Percentiles rank a stretch among this genome's conserved stretches.
phyloP scores from a whole-genome alignment of 2,329 filamentous ascomycete species.

The Xylariales sp. region DNA sequence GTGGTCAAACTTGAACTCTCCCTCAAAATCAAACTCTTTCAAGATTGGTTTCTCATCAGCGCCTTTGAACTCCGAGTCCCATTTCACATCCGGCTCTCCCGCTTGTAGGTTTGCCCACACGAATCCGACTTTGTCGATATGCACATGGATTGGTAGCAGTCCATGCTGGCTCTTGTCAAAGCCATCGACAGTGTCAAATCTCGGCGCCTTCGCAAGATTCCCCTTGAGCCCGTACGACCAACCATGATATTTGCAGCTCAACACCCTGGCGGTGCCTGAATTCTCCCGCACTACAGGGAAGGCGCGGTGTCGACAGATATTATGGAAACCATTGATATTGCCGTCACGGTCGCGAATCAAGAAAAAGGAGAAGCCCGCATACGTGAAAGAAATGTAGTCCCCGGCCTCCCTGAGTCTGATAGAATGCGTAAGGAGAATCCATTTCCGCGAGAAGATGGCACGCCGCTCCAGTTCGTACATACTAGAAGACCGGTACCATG shows the following conservation, averaged over 20 bases:
- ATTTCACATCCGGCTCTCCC: conserved; percentile 40
- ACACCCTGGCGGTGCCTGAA: conserved; percentile 45
- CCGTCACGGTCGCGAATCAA: conserved; percentile 44
- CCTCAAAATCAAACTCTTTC: conserved; percentile 38
- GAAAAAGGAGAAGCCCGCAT: conserved; percentile 53
- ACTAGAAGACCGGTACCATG: conserved; percentile 37
- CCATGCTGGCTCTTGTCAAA: conserved; percentile 54
- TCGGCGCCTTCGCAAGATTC: conserved; percentile 55
- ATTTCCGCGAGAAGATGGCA: conserved; percentile 37
- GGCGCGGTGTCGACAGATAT: conserved; percentile 57
- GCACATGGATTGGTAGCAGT: conserved; percentile 50
- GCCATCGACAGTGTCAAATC: conserved; percentile 49
- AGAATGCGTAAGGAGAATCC: conserved; percentile 32
- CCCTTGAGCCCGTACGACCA: conserved; percentile 58
- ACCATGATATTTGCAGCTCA: conserved; percentile 58
- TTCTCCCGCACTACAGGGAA: conserved; percentile 52
- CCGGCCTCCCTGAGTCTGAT: conserved; percentile 41
- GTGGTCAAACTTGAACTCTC: conserved; percentile 53
- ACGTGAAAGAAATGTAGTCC: conserved; percentile 51
- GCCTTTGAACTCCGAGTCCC: conserved; percentile 47
- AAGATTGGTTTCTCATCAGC: conserved; percentile 42
- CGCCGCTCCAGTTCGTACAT: conserved; percentile 41
- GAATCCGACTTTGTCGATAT: conserved; percentile 49
- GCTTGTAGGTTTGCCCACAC: conserved; percentile 55
- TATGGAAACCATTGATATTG: conserved; percentile 56